These are phyloP conservation scores for Plectosphaerella cucumerina DNA, from an alignment of 2,329 filamentous ascomycete genomes.

Conservation along the genomic window DNA sequence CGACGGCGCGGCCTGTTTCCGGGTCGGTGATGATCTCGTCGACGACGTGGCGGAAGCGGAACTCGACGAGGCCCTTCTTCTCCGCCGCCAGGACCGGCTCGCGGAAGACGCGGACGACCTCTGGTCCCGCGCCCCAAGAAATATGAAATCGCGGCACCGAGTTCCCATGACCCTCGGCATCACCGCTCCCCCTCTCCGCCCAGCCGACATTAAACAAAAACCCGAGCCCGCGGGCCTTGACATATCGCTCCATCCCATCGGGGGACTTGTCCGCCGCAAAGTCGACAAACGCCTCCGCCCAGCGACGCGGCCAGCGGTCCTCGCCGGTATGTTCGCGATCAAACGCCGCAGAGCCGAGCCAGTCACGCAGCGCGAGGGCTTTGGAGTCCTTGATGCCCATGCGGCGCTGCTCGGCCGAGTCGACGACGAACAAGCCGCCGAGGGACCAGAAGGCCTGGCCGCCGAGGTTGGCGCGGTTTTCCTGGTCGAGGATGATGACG, in stretches of 20 bases:
- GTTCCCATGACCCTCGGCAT: constrained; percentile 55
- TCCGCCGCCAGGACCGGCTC: constrained; percentile 52
- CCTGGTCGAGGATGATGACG: constrained; percentile 53
- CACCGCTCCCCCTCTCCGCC: constrained; percentile 56
- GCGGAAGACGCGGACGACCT: constrained; percentile 52
- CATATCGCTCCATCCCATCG: constrained; percentile 54
- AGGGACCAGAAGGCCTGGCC: constrained; percentile 63
- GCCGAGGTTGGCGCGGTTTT: constrained; percentile 51
- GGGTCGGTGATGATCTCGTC: constrained; percentile 53
- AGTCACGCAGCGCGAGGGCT: constrained; percentile 54
- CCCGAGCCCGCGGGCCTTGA: constrained; percentile 46
- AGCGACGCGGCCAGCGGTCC: constrained; percentile 54
- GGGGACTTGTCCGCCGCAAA: constrained; percentile 55
- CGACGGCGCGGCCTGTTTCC: constrained; percentile 42
- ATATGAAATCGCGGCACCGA: constrained; percentile 60
- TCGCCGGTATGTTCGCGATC: constrained; percentile 44
- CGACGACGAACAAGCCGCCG: constrained; percentile 56
- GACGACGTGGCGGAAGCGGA: constrained; percentile 53
- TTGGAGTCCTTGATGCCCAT: constrained; percentile 55
- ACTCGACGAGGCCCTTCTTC: constrained; percentile 47
- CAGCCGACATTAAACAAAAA: constrained; percentile 54
- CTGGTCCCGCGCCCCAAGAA: constrained; percentile 58
- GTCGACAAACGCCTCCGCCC: constrained; percentile 61
- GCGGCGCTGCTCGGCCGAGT: constrained; percentile 52
- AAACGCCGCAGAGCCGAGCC: constrained; percentile 53